Evolutionary conservation across 352 stramenopile species (phyloP), one percentile per base, ranked within the genome.

Genomic region (Globisporangium orthogonon): DNA sequence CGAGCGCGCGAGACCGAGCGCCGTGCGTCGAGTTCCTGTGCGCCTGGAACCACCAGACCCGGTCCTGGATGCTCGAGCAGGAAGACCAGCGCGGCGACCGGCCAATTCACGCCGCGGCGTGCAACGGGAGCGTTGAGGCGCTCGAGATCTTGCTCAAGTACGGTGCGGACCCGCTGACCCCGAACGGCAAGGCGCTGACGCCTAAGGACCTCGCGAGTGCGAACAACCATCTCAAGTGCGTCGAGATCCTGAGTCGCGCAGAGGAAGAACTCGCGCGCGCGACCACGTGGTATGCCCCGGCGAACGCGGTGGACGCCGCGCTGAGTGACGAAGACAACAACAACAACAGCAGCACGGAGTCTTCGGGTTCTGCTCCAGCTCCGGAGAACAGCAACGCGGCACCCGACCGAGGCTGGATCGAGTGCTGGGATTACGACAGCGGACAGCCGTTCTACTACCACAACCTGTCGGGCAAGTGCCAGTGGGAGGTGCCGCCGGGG

Each of bases 11-110:
- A 5, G 71, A 86, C 54, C 70, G 77, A 17, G 66, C 67, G 15
- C 46, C 62, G 30, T 86, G 77, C 37, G 74, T 84, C 10, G 71
- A 83, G 56, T 87, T 86, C 46, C 56, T 87, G 0, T 87, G 77
- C 46, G 55, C 67, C 13, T 87, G 77, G 77, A 83, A 87, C 52
- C 71, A 84, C 60, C 69, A 81, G 52, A 79, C 66, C 5, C 74
- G 67, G 18, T 86, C 77, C 35, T 86, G 74, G 74, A 87, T 87
- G 74, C 62, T 86, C 49, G 77, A 87, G 58, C 74, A 86, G 39
- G 77, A 87, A 43, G 77, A 87, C 48, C 63, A 78, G 48, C 30
- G 29, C 45, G 76, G 74, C 5, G 77, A 87, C 50, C 72, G 74
- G 0, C 73, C 77, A 15, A 79, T 87, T 40, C 77, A 87, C 49